Evolutionary conservation across 164 flowering plant species (phyloP).

Genomic region (Nelumbo lutea): DNA sequence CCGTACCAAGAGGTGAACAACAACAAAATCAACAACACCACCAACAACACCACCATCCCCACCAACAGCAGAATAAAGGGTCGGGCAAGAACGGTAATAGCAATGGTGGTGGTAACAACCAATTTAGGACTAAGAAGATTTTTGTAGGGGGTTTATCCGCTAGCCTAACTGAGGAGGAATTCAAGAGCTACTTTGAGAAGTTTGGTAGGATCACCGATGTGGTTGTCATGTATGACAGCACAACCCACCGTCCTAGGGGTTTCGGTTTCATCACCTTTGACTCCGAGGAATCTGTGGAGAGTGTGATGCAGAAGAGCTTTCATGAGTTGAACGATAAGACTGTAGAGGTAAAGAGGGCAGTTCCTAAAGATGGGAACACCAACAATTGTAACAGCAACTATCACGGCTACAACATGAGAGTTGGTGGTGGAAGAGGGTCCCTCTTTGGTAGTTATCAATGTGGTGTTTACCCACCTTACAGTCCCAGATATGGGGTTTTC

Average conservation of each 20-base stretch:
- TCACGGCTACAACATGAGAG: conserved; percentile 16
- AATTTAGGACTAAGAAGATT: conserved; percentile 58
- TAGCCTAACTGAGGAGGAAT: conserved; percentile 51
- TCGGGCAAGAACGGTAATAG: conserved; percentile 17
- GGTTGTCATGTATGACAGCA: conserved; percentile 63
- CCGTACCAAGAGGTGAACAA: conserved; percentile 60
- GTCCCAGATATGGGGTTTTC: conserved; percentile 26
- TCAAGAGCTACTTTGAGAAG: conserved; percentile 52
- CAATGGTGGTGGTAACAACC: conserved; percentile 16
- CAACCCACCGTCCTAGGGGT: conserved; percentile 63
- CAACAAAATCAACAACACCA: conserved; percentile 22
- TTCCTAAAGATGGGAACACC: conserved; percentile 49
- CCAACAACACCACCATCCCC: conserved; percentile 6
- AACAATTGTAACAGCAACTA: background rate
- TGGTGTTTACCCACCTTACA: conserved; percentile 18
- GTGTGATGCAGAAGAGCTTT: conserved; percentile 45
- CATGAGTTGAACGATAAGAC: conserved; percentile 51
- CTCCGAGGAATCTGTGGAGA: conserved; percentile 65
- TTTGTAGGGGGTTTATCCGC: conserved; percentile 80
- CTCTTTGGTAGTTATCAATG: conserved; percentile 21
- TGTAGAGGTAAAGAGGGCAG: conserved; percentile 79
- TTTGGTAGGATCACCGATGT: conserved; percentile 65
- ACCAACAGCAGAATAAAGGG: conserved; percentile 25
- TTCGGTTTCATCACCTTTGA: conserved; percentile 77
- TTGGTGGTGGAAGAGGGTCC: conserved; percentile 24